These are phyloP conservation scores for Boletales sp. DNA, from an alignment of 768 basidiomycete genomes.

Conservation along the genomic window DNA sequence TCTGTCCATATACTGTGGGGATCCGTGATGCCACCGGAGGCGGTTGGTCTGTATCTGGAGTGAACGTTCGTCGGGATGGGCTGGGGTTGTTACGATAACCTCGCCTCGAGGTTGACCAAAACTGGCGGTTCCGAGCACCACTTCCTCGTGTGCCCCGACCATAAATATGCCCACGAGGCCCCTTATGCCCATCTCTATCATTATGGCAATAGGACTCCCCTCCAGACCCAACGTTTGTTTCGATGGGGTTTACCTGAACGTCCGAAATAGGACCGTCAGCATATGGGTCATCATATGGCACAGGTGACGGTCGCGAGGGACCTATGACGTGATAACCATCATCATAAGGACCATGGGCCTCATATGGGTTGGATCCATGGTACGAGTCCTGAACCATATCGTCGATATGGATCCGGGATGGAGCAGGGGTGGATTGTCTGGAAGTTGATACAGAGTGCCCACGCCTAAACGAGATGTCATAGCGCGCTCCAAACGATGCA, in stretches of 20 bases:
- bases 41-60: constrained; percentile 26
- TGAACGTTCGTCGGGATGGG: constrained; percentile 28
- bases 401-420: constrained; percentile 52
- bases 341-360: constrained; percentile 66
- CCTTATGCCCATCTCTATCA: neutral
- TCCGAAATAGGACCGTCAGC: constrained; percentile 42
- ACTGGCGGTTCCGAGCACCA: constrained; percentile 14
- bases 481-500: neutral
- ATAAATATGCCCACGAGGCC: constrained; percentile 20
- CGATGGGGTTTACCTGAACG: neutral
- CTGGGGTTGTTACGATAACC: constrained; percentile 7
- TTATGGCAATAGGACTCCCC: constrained; percentile 26
- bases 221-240: constrained; percentile 3
- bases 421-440: constrained; percentile 50
- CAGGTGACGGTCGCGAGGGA: constrained; percentile 60
- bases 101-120: constrained; percentile 18
- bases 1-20: constrained; percentile 42
- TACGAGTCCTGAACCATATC: constrained; percentile 46
- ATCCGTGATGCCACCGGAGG: constrained; percentile 46
- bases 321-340: constrained; percentile 50
- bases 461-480: constrained; percentile 39
- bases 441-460: constrained; percentile 52
- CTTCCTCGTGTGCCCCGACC: constrained; percentile 27
- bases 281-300: constrained; percentile 81
- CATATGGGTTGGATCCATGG: constrained; percentile 59